A percentile compares a stretch with the other conserved stretches of the same genome.
Conservation (phyloP, 495 filamentous ascomycete species). For the Tuber indicum region DNA sequence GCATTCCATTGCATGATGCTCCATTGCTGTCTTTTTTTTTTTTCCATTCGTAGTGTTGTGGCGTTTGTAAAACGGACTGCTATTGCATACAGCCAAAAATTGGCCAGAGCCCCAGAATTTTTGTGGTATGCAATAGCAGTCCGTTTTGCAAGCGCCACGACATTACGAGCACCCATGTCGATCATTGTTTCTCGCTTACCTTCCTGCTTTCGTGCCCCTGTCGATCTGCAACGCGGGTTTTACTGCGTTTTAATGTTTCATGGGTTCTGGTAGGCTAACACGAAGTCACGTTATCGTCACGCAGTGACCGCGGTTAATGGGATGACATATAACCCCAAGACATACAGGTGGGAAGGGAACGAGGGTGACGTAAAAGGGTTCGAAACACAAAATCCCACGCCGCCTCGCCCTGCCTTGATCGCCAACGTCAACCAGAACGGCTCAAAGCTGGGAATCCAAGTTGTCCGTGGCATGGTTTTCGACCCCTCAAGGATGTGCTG, state of each 20-base stretch:
- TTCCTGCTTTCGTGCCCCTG: constrained; percentile 20
- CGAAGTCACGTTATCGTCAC: constrained; percentile 28
- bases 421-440: constrained; percentile 64
- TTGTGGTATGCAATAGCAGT: too few species aligned
- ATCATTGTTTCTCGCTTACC: constrained; percentile 37
- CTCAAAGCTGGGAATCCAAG: constrained; percentile 67
- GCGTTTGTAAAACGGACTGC: too few species aligned
- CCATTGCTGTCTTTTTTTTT: constrained; percentile 5
- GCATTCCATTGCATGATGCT: background rate
- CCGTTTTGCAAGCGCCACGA: too few species aligned
- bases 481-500: constrained; percentile 72
- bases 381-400: constrained; percentile 52
- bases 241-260: constrained; percentile 20
- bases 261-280: constrained; percentile 30
- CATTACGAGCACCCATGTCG: constrained; percentile 10
- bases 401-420: constrained; percentile 84
- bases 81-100: too few species aligned
- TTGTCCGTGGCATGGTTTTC: constrained; percentile 93
- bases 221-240: constrained; percentile 29
- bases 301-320: constrained; percentile 66
- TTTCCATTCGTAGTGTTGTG: background rate
- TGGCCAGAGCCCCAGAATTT: too few species aligned
- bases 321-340: constrained; percentile 85
- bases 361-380: constrained; percentile 75
- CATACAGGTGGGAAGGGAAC: constrained; percentile 91